Percentiles rank a stretch among this genome's conserved stretches.
These are phyloP conservation scores for Gossypium gossypioides DNA, from an alignment of 441 rosid species.

Conservation along the genomic window DNA sequence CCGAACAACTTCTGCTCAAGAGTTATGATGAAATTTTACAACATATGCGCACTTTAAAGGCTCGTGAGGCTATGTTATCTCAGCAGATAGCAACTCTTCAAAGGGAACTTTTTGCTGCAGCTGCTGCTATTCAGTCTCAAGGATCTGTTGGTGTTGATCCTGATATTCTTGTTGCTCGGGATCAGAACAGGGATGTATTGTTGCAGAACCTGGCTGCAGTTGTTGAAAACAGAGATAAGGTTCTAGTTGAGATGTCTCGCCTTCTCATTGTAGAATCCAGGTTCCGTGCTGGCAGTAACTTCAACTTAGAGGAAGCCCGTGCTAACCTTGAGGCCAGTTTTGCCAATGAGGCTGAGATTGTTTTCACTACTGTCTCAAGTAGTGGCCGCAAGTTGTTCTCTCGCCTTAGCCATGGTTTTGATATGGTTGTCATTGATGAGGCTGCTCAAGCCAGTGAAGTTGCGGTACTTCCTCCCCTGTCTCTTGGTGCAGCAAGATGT, in stretches of 20 bases:
- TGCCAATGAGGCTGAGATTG: slow-evolving; percentile 98
- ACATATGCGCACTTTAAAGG: slow-evolving; percentile 74
- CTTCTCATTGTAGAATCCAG: slow-evolving; percentile 72
- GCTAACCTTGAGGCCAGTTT: slow-evolving; percentile 95
- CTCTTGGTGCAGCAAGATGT: slow-evolving; percentile 93
- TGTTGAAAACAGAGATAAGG: slow-evolving; percentile 91
- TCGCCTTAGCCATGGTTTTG: slow-evolving; percentile 95
- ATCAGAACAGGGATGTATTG: slow-evolving; percentile 73
- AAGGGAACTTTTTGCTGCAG: slow-evolving; percentile 63
- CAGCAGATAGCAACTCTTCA: slow-evolving; percentile 71
- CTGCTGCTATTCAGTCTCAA: slow-evolving; percentile 71
- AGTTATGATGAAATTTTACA: slow-evolving; percentile 74
- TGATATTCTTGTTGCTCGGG: slow-evolving; percentile 78
- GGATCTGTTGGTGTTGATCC: slow-evolving; percentile 98
- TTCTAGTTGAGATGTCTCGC: slow-evolving; percentile 91
- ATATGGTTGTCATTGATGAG: slow-evolving; percentile 98
- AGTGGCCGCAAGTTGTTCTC: slow-evolving; percentile 96
- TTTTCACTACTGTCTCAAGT: slow-evolving; percentile 95
- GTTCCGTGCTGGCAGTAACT: slow-evolving; percentile 65
- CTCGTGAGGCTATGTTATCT: slow-evolving; percentile 65
- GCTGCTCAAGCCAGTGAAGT: slow-evolving; percentile 99
- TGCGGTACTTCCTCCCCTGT: slow-evolving; percentile 90
- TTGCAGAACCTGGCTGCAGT: slow-evolving; percentile 84
- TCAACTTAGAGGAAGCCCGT: slow-evolving; percentile 94
- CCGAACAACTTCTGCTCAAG: slow-evolving; percentile 74